phyloP scores from a whole-genome alignment of 73 alveolate genomes.

The Paramecium tetraurelia region DNA sequence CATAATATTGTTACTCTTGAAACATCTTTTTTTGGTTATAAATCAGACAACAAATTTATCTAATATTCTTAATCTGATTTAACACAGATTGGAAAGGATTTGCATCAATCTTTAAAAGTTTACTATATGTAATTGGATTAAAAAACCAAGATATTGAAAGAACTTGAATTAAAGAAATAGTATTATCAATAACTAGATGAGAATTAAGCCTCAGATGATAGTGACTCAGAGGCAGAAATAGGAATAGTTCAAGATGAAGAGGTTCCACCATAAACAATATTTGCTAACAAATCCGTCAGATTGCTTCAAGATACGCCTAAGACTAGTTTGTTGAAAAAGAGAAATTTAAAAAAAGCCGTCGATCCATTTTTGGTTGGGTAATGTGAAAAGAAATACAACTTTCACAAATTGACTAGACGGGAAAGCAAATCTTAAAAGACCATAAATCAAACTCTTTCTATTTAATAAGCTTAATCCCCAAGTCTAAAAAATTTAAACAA shows the following conservation, averaged over 20 bases:
- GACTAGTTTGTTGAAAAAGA: background rate
- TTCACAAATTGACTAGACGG: background rate
- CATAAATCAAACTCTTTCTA: background rate
- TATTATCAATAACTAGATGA: background rate
- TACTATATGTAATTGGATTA: background rate
- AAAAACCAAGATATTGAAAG: background rate
- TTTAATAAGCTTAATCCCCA: background rate
- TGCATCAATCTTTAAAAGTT: background rate
- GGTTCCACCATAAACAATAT: background rate
- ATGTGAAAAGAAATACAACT: background rate
- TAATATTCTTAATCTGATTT: background rate
- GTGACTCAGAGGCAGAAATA: slow-evolving; percentile 26
- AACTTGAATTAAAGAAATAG: background rate
- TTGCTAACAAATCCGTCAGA: background rate
- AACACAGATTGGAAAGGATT: background rate
- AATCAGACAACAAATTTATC: background rate
- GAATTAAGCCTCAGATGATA: background rate
- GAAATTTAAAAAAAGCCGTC: background rate
- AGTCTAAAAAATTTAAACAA: background rate
- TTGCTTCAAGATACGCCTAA: background rate
- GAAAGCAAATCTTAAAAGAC: background rate
- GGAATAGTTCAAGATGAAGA: background rate
- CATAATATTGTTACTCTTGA: slow-evolving; percentile 58
- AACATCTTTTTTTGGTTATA: slow-evolving; percentile 59
- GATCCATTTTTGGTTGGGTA: background rate